Base-by-base conservation (phyloP, 441 rosid genomes). In the Pelargonium myrrhifolium region DNA sequence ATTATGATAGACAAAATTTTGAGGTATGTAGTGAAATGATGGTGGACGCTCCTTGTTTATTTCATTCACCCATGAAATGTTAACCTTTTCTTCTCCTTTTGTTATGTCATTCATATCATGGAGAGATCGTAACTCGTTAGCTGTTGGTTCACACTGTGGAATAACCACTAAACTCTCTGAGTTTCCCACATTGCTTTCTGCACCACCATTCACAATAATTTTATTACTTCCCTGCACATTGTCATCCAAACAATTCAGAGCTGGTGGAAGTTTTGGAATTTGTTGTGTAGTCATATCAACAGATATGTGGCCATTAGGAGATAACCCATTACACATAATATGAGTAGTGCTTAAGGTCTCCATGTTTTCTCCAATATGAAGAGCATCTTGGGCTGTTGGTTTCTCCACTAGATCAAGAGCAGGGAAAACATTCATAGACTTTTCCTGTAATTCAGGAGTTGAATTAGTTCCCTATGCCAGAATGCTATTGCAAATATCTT, bases 31-130 rank as follows among this genome's bases (percentile, higher is more conserved):
- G 66, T 74, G 74, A 67, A 94, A 94, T 20, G 71, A 26, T 20
- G 87, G 84, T 65, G 90, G 97, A 68, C 72, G 68, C 65, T 83
- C 87, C 58, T 73, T 76, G 60, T 69, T 87, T 43, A 87, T 67
- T 69, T 89, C 93, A 76, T 89, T 94, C 58, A 79, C 75, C 97
- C 98, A 92, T 6, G 92, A 77, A 64, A 94, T 86, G 78, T 80
- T 76, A 62, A 83, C 78, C 18, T 65, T 65, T 79, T 94, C 99
- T 76, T 88, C 88, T 66, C 94, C 97, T 74, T 81, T 83, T 51
- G 88, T 71, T 68, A 94, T 77, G 81, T 94, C 97, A 56, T 66
- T 70, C 2, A 76, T 24, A 71, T 80, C 64, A 74, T 78, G 68
- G 66, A 86, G 71, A 61, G 80, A 77, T 76, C 86, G 81, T 31